Evolutionary conservation across 1,139 yeast genomes (phyloP), one percentile per base, ranked within the genome.

Genomic region (Wickerhamiella infanticola): DNA sequence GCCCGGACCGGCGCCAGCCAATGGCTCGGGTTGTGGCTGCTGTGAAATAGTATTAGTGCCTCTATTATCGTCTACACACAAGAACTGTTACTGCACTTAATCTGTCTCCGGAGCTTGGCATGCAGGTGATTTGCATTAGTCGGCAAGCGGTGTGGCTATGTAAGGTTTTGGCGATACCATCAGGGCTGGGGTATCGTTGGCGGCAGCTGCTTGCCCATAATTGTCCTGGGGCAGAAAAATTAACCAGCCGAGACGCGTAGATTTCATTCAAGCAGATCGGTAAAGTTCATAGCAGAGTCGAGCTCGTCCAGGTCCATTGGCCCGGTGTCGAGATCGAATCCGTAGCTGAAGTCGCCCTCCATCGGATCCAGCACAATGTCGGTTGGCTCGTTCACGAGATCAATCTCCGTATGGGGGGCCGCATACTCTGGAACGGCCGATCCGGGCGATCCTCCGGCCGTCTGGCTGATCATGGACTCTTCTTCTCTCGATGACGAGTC

Each of bases 241-340:
- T 18, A 18, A 18, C 18, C 18, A 18, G 18, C 18, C 18, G 18
- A 18, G 18, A 18, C 18, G 18, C 18, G 18, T 18, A 18, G 18
- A 18, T 18, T 18, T 18, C 18, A 18, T 18, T 18, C 33, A 29
- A 29, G 33, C 33, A 29, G 11, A 11, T 29, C 33, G 9, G 33
- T 51, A 26, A 50, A 47, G 27, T 51, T 49, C 53, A 53, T 53
- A 3, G 56, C 55, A 6, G 50, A 47, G 39, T 53, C 56, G 8
- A 53, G 51, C 43, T 53, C 56, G 4, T 51, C 56, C 24, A 53
- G 47, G 18, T 53, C 51, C 54, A 52, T 51, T 5, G 53, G 54
- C 24, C 50, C 47, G 18, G 47, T 42, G 9, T 47, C 50, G 37
- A 53, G 31, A 35, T 47, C 50, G 18, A 48, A 31, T 18, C 44